These are phyloP conservation scores for Spiromastix sp. DNA, from an alignment of 2,329 filamentous ascomycete species.

Conservation along the genomic window DNA sequence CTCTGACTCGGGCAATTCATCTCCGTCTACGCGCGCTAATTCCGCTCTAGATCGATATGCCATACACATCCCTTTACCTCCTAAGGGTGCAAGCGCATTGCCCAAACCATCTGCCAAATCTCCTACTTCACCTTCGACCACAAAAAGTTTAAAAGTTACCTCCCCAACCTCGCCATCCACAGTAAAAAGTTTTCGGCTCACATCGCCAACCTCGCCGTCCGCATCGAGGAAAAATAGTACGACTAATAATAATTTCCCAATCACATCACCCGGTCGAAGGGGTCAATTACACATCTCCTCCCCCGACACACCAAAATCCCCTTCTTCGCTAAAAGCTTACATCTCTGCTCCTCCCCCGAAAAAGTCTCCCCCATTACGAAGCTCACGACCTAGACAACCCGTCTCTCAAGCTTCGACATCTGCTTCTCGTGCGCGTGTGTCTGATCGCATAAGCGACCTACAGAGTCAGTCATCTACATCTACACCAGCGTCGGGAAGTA, in stretches of 20 bases:
- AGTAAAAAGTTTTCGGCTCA: no score
- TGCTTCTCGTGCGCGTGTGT: slow-evolving; percentile 55
- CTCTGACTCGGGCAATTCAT: slow-evolving; percentile 32
- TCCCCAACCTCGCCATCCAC: no score
- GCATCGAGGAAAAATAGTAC: slow-evolving; percentile 18
- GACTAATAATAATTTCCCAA: slow-evolving; percentile 8
- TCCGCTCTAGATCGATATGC: slow-evolving; percentile 22
- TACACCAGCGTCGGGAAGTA: slow-evolving; percentile 19
- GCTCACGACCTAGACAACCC: slow-evolving; percentile 69
- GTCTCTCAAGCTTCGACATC: slow-evolving; percentile 66
- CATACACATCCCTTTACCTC: slow-evolving; percentile 23
- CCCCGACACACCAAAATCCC: slow-evolving; percentile 40
- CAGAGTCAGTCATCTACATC: slow-evolving; percentile 27
- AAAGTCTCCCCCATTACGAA: slow-evolving; percentile 65
- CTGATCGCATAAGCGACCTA: slow-evolving; percentile 44
- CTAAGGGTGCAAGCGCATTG: slow-evolving; percentile 30
- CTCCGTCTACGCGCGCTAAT: slow-evolving; percentile 23
- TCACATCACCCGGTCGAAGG: slow-evolving; percentile 26
- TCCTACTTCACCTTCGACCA: slow-evolving; percentile 15
- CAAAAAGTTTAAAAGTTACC: no score
- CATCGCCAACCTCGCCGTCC: no score
- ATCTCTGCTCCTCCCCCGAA: slow-evolving; percentile 61
- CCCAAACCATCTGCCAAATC: slow-evolving; percentile 29
- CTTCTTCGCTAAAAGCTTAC: slow-evolving; percentile 60
- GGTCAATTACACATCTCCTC: slow-evolving; percentile 24